phyloP scores from a whole-genome alignment of 257 asterid genomes.

The Parsonsia alboflavescens region DNA sequence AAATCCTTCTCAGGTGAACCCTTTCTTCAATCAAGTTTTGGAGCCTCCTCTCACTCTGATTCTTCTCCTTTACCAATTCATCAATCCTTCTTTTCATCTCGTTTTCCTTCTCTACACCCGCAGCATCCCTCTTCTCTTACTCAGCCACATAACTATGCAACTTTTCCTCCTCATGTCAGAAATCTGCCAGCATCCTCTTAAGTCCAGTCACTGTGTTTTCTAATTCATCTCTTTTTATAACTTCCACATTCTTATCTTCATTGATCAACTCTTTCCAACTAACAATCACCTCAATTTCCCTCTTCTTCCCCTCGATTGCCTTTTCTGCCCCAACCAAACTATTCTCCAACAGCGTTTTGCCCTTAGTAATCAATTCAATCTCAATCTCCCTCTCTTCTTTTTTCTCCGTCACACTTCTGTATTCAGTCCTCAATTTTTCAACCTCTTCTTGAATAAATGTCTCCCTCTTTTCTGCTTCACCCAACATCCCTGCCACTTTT shows the following conservation, averaged over 20 bases:
- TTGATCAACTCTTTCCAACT: constrained; percentile 46
- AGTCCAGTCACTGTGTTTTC: constrained; percentile 39
- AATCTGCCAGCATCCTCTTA: too few relatives aligned
- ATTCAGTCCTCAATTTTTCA: constrained; percentile 32
- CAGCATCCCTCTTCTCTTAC: constrained; percentile 52
- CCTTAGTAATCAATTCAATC: constrained; percentile 30
- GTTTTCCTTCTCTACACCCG: constrained; percentile 45
- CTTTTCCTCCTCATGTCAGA: too few relatives aligned
- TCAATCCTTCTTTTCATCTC: constrained; percentile 43
- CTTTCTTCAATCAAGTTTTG: constrained; percentile 41
- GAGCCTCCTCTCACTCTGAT: constrained; percentile 33
- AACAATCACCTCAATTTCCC: constrained; percentile 21
- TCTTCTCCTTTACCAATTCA: constrained; percentile 38
- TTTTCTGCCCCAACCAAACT: constrained; percentile 29
- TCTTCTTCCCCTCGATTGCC: constrained; percentile 35
- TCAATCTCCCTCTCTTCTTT: constrained; percentile 34
- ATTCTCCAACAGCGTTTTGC: constrained; percentile 35
- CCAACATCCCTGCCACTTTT: constrained; percentile 29
- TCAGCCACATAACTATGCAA: constrained; percentile 34
- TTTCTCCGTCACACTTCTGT: constrained; percentile 24
- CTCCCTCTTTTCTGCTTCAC: constrained; percentile 39
- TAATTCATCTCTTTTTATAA: constrained; percentile 36
- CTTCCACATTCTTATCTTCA: constrained; percentile 40
- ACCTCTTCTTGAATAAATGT: constrained; percentile 24
- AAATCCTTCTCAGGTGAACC: constrained; percentile 36